Evolutionary conservation across 2,329 filamentous ascomycete genomes (phyloP), one percentile per base, ranked within the genome.

Genomic region (Lasiodiplodia hormozganensis): DNA sequence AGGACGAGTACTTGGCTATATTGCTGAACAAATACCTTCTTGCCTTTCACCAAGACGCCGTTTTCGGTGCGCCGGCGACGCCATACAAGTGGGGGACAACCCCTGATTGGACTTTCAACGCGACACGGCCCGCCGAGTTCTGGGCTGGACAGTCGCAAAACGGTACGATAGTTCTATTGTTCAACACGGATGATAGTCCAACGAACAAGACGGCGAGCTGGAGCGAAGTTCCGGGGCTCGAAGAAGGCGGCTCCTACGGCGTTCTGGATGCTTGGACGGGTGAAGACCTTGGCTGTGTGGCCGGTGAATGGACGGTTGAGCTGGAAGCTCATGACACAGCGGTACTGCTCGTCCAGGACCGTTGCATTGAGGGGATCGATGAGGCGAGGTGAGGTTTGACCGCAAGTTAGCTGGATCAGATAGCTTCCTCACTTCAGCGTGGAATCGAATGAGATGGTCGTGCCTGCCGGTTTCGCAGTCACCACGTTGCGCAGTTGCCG

Each of bases 71-170:
- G 3, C 78, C 79, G 0, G 76, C 78, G 8, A 74, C 74, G 70
- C 78, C 77, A 2, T 84, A 81, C 70, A 76, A 74, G n/a, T 84
- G 82, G 83, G 85, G 85, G 0, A 76, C 80, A 3, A 86, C 86
- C 70, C 76, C 80, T 0, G 81, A 86, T 71, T 83, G 81, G 73
- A 85, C 84, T 0, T 87, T 81, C 74, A 84, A 88, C 70, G 71
- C 75, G 18, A 18, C 23, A 21, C 1, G 58, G 70, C 74, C 75
- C 1, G 74, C 74, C 4, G 75, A 76, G 65, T 76, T 70, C 43
- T 76, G 74, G 75, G 72, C 72, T 52, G 74, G 75, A 0, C 14
- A 54, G 3, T 66, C 14, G n/a, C 43, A n/a, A n/a, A 47, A 47
- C 43, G 43, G n/a, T 16, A 47, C 12, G n/a, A n/a, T 51, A 6